Conservation (phyloP, 2,329 filamentous ascomycete genomes). For the Clarireedia hainanense region DNA sequence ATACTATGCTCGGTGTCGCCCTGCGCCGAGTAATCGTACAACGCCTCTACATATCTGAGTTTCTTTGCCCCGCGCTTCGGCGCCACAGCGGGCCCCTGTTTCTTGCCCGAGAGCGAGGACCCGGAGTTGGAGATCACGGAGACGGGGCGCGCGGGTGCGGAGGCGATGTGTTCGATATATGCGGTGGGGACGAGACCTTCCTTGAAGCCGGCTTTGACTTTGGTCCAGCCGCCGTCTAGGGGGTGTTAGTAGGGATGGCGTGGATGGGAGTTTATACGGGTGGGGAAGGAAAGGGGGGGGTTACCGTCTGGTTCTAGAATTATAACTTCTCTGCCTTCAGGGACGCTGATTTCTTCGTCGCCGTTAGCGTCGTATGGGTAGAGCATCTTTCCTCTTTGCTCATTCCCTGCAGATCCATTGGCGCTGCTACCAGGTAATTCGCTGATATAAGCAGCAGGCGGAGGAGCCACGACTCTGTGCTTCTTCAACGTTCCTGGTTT, state of each 20-base stretch:
- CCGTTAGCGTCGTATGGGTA: conserved; percentile 77
- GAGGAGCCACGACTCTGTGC: conserved; percentile 77
- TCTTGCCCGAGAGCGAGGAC: conserved; percentile 48
- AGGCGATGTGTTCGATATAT: conserved; percentile 65
- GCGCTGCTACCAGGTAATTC: conserved; percentile 47
- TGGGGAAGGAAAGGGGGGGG: neutral
- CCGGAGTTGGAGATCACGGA: conserved; percentile 75
- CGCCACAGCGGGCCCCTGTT: conserved; percentile 58
- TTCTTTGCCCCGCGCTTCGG: conserved; percentile 89
- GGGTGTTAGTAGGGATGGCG: conserved; percentile 25
- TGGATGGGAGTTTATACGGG: conserved; percentile 11
- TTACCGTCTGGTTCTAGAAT: conserved; percentile 86
- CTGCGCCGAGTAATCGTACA: conserved; percentile 86
- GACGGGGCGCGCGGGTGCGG: conserved; percentile 46
- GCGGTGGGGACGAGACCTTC: conserved; percentile 82
- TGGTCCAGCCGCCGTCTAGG: conserved; percentile 87
- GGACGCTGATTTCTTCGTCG: conserved; percentile 72
- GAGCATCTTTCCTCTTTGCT: conserved; percentile 78
- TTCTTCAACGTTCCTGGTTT: conserved; percentile 36
- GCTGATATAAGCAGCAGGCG: conserved; percentile 72
- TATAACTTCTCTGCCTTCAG: conserved; percentile 69
- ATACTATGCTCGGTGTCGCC: conserved; percentile 86
- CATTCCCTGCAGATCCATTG: conserved; percentile 37
- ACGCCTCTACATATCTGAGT: conserved; percentile 81
- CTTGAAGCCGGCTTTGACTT: conserved; percentile 64